phyloP scores from a whole-genome alignment of 2,329 filamentous ascomycete species.

The Penicillium sp. region DNA sequence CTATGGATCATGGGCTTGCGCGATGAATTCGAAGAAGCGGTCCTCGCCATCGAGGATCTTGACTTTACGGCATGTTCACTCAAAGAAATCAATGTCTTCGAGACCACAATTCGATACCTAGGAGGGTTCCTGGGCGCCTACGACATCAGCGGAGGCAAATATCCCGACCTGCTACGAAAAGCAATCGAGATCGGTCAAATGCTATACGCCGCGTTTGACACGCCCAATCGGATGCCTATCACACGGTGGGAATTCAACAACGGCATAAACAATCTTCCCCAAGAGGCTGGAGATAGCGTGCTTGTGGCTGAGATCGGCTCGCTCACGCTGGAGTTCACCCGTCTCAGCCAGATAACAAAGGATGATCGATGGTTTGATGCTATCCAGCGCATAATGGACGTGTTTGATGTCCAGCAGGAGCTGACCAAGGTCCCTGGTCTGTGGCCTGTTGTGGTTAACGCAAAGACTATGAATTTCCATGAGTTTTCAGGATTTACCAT shows the following conservation, averaged over 20 bases:
- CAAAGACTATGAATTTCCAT: slow-evolving; percentile 21
- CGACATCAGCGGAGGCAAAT: slow-evolving; percentile 68
- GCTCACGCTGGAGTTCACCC: slow-evolving; percentile 40
- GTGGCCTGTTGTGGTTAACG: slow-evolving; percentile 36
- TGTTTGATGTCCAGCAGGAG: slow-evolving; percentile 30
- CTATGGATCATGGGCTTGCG: slow-evolving; percentile 77
- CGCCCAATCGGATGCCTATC: slow-evolving; percentile 83
- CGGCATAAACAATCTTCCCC: slow-evolving; percentile 20
- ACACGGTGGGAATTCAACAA: slow-evolving; percentile 41
- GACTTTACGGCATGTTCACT: slow-evolving; percentile 72
- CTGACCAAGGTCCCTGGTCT: slow-evolving; percentile 35
- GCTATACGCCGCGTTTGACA: slow-evolving; percentile 76
- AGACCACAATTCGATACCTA: slow-evolving; percentile 81
- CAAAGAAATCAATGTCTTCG: slow-evolving; percentile 72
- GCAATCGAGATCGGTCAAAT: slow-evolving; percentile 72
- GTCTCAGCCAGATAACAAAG: slow-evolving; percentile 36
- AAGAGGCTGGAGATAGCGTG: slow-evolving; percentile 22
- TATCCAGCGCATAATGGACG: slow-evolving; percentile 31
- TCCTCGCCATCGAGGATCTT: slow-evolving; percentile 61
- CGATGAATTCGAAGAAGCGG: slow-evolving; percentile 72
- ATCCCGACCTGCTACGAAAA: slow-evolving; percentile 67
- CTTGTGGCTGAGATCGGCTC: slow-evolving; percentile 37
- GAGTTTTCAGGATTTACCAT: slow-evolving; percentile 46
- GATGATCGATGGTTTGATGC: slow-evolving; percentile 38
- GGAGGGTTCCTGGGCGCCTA: slow-evolving; percentile 79